phyloP scores from a whole-genome alignment of 805 yeast genomes.

The Saccharomycopsis fodiens region DNA sequence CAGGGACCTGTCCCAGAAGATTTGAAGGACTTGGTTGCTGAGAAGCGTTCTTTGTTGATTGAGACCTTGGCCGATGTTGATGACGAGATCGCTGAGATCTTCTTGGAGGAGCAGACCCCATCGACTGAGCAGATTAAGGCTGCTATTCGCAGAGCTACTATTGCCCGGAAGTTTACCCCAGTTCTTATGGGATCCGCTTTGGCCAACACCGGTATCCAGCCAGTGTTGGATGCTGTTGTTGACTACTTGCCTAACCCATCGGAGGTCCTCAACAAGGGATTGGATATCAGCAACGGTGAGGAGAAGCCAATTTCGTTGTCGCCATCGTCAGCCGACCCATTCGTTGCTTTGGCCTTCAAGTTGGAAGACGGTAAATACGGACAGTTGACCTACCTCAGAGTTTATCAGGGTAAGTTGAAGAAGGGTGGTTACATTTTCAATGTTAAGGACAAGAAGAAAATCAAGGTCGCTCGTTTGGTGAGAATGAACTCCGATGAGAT shows the following conservation, averaged over 20 bases:
- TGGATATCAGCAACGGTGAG: conserved; percentile 50
- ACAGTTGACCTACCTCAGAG: conserved; percentile 93
- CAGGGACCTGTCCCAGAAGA: conserved; percentile 69
- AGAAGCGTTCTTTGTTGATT: conserved; percentile 76
- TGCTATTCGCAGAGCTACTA: conserved; percentile 92
- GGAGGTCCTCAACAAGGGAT: conserved; percentile 83
- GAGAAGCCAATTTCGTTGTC: conserved; percentile 66
- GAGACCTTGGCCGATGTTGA: conserved; percentile 97
- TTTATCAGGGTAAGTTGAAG: conserved; percentile 89
- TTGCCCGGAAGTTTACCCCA: conserved; percentile 95
- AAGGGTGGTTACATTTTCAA: conserved; percentile 87
- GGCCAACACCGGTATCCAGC: conserved; percentile 94
- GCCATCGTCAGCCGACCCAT: conserved; percentile 70
- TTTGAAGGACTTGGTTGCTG: conserved; percentile 75
- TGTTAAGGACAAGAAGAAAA: conserved; percentile 86
- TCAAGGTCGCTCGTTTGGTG: conserved; percentile 87
- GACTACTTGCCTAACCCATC: conserved; percentile 87
- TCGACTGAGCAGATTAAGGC: conserved; percentile 71
- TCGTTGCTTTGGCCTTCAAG: conserved; percentile 97
- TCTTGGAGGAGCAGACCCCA: conserved; percentile 85
- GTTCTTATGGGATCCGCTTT: conserved; percentile 99
- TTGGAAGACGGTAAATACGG: conserved; percentile 98
- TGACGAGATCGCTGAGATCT: conserved; percentile 92
- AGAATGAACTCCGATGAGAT: conserved; percentile 98
- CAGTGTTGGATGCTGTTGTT: conserved; percentile 76